Percentiles rank a stretch among this genome's conserved stretches.
Conservation (phyloP, 148 eudicot genomes). For the Pharnaceum exiguum region DNA sequence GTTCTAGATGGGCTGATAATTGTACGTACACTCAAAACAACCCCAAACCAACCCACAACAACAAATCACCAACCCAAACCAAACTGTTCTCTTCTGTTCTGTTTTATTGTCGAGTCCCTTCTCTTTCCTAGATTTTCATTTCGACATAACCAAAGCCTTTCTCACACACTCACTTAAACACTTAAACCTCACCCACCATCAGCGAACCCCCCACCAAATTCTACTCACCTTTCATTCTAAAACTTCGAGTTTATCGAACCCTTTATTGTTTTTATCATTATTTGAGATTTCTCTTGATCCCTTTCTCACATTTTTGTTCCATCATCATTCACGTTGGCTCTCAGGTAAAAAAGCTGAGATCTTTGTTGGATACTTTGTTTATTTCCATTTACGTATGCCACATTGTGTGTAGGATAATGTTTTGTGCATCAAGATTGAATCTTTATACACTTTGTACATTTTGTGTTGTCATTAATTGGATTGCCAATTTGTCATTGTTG, state of each 20-base stretch:
- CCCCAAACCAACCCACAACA: conserved; percentile 16
- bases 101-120: too few relatives aligned
- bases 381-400: too few relatives aligned
- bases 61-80: background rate
- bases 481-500: too few relatives aligned
- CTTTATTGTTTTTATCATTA: background rate
- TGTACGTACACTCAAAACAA: background rate
- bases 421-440: background rate
- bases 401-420: too few relatives aligned
- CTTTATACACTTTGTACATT: background rate
- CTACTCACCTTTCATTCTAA: background rate
- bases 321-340: conserved; percentile 10
- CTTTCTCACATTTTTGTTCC: background rate
- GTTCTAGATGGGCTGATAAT: too few relatives aligned
- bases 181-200: background rate
- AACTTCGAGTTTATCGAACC: conserved; percentile 16
- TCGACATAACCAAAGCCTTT: conserved; percentile 15
- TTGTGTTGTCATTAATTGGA: too few relatives aligned
- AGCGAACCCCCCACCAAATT: background rate
- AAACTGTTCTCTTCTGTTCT: background rate
- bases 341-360: conserved; percentile 10
- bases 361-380: background rate
- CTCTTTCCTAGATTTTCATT: background rate
- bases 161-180: background rate
- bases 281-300: background rate